These are phyloP conservation scores for Mesostigma viride DNA, from an alignment of 139 green algal genomes.

Conservation along the genomic window DNA sequence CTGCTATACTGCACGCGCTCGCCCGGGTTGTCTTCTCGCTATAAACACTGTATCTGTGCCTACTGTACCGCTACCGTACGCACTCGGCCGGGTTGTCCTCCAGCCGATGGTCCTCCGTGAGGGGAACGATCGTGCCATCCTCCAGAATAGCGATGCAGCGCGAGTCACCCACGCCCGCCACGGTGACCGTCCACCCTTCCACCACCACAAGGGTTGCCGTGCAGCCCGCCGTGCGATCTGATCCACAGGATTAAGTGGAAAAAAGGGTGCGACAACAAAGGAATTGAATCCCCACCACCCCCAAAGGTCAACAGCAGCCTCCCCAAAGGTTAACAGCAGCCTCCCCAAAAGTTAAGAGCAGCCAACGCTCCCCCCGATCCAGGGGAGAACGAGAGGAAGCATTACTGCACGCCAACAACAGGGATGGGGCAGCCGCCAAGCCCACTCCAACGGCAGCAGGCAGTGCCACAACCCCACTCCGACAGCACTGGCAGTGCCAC, in stretches of 20 bases:
- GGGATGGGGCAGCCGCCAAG: no score
- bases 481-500: no score
- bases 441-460: no score
- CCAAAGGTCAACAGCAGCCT: background rate
- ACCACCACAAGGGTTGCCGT: conserved; percentile 50
- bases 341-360: background rate
- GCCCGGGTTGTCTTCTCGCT: no score
- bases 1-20: no score
- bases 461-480: no score
- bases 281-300: conserved; percentile 3
- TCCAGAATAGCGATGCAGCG: conserved; percentile 63
- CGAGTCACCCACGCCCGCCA: conserved; percentile 78
- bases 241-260: no score
- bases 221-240: no score
- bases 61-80: conserved; percentile 19
- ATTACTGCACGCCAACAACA: background rate
- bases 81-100: conserved; percentile 23
- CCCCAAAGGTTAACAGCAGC: conserved; percentile 2
- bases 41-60: no score
- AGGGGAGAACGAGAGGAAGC: background rate
- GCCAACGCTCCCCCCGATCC: background rate
- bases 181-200: conserved; percentile 62
- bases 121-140: conserved; percentile 3
- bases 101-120: conserved; percentile 46
- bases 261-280: no score